A percentile compares a stretch with the other conserved stretches of the same genome.
These are phyloP conservation scores for Ganoderma sinense DNA, from an alignment of 1,284 basidiomycete species.

Conservation along the genomic window DNA sequence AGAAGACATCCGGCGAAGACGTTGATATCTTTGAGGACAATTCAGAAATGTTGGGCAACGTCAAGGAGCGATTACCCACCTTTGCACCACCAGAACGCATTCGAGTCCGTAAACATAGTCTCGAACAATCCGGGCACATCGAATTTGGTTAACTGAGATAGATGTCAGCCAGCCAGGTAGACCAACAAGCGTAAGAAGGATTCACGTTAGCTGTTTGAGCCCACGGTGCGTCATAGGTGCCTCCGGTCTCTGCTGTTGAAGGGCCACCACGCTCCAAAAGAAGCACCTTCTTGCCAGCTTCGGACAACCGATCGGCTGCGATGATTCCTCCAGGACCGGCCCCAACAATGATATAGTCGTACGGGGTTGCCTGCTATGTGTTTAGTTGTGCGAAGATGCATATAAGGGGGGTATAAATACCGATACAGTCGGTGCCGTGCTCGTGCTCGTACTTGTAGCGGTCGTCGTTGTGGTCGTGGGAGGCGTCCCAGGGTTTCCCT, in stretches of 20 bases:
- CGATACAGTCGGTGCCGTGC: constrained; percentile 46
- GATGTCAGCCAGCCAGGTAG: neutral
- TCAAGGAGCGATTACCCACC: constrained; percentile 37
- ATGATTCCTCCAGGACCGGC: constrained; percentile 59
- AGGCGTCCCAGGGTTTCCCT: constrained; percentile 48
- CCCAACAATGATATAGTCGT: constrained; percentile 71
- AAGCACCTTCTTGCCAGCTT: constrained; percentile 68
- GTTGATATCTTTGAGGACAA: constrained; percentile 52
- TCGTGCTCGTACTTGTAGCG: constrained; percentile 37
- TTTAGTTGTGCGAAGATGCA: neutral
- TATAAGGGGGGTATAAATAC: constrained; percentile 33
- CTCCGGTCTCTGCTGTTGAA: constrained; percentile 64
- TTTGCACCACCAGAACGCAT: constrained; percentile 72
- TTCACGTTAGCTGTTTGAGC: constrained; percentile 55
- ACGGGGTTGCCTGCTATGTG: constrained; percentile 50
- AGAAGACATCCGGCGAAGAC: constrained; percentile 70
- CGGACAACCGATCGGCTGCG: constrained; percentile 63
- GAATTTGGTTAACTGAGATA: constrained; percentile 63
- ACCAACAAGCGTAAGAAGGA: neutral
- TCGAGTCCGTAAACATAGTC: constrained; percentile 64
- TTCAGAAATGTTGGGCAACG: neutral
- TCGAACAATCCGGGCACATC: constrained; percentile 72
- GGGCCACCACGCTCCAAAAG: constrained; percentile 70
- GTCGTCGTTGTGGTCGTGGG: constrained; percentile 32
- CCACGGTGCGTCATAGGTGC: constrained; percentile 64